phyloP scores from a whole-genome alignment of 805 yeast genomes.

The Yamadazyma endophytica region DNA sequence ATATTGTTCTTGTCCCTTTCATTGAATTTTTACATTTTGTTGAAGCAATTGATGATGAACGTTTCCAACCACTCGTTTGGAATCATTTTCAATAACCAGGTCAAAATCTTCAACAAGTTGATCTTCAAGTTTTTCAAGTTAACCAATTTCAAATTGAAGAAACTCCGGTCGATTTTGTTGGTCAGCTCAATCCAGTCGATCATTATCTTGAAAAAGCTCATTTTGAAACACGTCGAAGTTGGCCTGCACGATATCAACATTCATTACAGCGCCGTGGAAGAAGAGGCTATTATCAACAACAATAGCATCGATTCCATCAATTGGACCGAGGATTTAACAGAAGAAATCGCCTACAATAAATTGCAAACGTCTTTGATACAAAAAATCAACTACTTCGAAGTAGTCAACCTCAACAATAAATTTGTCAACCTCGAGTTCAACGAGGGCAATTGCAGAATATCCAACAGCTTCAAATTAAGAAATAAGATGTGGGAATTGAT shows the following conservation, averaged over 20 bases:
- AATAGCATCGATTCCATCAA: constrained; percentile 6
- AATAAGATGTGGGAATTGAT: constrained; percentile 28
- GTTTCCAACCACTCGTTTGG: constrained; percentile 2
- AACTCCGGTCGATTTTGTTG: constrained; percentile 17
- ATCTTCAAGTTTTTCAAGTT: constrained; percentile 15
- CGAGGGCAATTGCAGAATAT: constrained; percentile 7
- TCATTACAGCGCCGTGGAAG: background rate
- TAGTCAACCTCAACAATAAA: constrained; percentile 14
- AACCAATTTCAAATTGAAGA: constrained; percentile 5
- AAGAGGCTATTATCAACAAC: background rate
- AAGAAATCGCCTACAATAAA: constrained; percentile 10
- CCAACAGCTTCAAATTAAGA: constrained; percentile 26
- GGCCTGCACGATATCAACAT: background rate
- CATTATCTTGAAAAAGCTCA: constrained; percentile 23
- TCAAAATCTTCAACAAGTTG: constrained; percentile 26
- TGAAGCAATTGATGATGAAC: constrained; percentile 11
- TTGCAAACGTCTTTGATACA: constrained; percentile 4
- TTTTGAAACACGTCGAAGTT: constrained; percentile 12
- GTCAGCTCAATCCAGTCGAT: constrained; percentile 29
- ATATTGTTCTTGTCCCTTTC: constrained; percentile 26
- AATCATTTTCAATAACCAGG: constrained; percentile 24
- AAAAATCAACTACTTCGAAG: constrained; percentile 21
- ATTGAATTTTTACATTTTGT: constrained; percentile 21
- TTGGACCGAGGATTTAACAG: constrained; percentile 12
- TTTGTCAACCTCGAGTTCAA: constrained; percentile 20